These are phyloP conservation scores for Solioccasus polychromus DNA, from an alignment of 768 basidiomycete species.

Conservation along the genomic window DNA sequence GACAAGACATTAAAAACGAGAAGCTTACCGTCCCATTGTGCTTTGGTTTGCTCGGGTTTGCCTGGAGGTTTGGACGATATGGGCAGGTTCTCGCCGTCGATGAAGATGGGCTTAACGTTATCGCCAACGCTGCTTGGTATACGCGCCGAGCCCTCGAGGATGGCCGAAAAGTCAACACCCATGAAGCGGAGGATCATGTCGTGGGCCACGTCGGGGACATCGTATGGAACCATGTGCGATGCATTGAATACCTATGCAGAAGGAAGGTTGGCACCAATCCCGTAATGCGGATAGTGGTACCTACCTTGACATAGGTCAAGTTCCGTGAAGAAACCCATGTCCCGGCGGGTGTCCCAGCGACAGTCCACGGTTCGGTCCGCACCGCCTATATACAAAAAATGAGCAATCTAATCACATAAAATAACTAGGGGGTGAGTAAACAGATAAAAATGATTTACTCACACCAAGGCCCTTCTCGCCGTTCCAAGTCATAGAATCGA, in stretches of 20 bases:
- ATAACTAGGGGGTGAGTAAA: neutral
- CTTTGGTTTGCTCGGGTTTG: constrained; percentile 78
- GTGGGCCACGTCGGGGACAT: constrained; percentile 83
- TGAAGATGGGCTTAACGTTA: constrained; percentile 61
- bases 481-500: constrained; percentile 82
- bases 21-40: constrained; percentile 83
- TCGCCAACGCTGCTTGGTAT: constrained; percentile 81
- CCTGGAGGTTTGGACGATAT: constrained; percentile 34
- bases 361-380: constrained; percentile 69
- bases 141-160: constrained; percentile 75
- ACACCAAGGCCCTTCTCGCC: constrained; percentile 84
- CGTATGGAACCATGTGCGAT: constrained; percentile 94
- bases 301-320: constrained; percentile 88
- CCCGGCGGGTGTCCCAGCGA: constrained; percentile 75
- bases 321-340: constrained; percentile 90
- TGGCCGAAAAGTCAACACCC: constrained; percentile 80
- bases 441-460: constrained; percentile 26
- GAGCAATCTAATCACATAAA: neutral
- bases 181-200: constrained; percentile 99
- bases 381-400: constrained; percentile 44
- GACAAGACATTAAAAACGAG: neutral
- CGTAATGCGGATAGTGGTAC: neutral
- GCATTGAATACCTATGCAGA: constrained; percentile 79
- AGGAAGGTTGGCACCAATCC: neutral
- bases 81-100: constrained; percentile 42